A percentile compares a stretch with the other conserved stretches of the same genome.
Evolutionary conservation across 2,329 filamentous ascomycete species (phyloP).

Genomic region (Alternaria solani): DNA sequence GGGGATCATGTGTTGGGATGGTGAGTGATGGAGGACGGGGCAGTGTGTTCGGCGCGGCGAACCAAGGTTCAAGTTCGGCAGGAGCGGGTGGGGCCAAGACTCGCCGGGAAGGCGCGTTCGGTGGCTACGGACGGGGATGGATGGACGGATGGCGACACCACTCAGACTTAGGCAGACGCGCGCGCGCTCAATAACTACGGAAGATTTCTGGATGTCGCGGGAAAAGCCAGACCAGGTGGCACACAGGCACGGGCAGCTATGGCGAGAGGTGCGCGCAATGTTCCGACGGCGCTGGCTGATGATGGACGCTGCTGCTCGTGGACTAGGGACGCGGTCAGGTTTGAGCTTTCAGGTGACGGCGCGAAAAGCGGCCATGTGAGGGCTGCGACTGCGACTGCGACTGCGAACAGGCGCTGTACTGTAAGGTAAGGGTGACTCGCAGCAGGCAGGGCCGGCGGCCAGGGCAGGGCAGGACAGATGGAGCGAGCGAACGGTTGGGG

Average conservation of each 20-base stretch:
- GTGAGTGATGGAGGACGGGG: constrained; percentile 7
- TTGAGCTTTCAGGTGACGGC: constrained; percentile 17
- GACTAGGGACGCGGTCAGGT: constrained; percentile 15
- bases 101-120: constrained; percentile 16
- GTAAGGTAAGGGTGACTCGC: constrained; percentile 37
- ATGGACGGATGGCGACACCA: not conserved
- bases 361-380: constrained; percentile 25
- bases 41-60: constrained; percentile 14
- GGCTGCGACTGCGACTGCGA: not conserved
- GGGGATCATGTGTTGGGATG: constrained; percentile 14
- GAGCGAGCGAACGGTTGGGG: constrained; percentile 14
- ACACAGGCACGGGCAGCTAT: constrained; percentile 6
- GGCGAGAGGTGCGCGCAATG: constrained; percentile 3
- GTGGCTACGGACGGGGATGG: constrained; percentile 1
- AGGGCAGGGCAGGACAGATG: constrained; percentile 14
- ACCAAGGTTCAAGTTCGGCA: constrained; percentile 15
- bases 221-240: constrained; percentile 11
- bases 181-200: not conserved
- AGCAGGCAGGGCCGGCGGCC: constrained; percentile 11
- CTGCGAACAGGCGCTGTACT: constrained; percentile 35
- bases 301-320: not conserved
- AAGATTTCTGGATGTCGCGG: not conserved
- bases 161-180: not conserved
- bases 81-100: constrained; percentile 18
- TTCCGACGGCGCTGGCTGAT: constrained; percentile 17